phyloP scores from a whole-genome alignment of 2,329 filamentous ascomycete genomes.

The Colletotrichum sansevieriae region DNA sequence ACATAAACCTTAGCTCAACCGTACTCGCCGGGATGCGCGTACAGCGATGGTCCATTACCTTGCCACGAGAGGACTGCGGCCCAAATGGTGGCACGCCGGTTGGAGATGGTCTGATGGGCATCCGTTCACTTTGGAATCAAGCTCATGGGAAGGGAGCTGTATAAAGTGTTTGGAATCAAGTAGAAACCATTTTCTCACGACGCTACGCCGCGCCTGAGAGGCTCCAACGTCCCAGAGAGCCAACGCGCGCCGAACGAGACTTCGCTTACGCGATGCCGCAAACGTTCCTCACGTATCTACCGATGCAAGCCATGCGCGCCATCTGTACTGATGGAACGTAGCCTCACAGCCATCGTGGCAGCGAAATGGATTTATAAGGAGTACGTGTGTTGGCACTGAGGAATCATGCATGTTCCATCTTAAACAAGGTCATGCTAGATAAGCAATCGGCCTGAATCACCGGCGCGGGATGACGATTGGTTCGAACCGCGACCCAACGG shows the following conservation, averaged over 20 bases:
- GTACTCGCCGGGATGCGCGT: neutral
- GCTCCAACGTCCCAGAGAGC: neutral
- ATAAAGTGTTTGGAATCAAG: neutral
- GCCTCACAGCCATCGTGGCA: neutral
- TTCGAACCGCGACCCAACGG: neutral
- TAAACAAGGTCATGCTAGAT: neutral
- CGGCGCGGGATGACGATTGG: conserved; percentile 14
- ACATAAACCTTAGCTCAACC: neutral
- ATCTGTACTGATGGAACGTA: neutral
- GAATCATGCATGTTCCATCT: conserved; percentile 7
- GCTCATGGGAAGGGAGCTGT: neutral
- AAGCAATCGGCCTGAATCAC: neutral
- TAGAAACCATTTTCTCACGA: no score
- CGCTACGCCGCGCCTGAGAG: no score
- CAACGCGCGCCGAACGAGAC: neutral
- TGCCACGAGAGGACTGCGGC: no score
- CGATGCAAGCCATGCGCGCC: neutral
- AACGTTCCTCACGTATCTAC: neutral
- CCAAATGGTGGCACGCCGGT: no score
- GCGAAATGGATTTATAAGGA: conserved; percentile 18
- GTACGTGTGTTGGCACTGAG: neutral
- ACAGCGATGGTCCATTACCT: no score
- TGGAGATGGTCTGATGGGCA: neutral
- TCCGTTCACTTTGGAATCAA: neutral
- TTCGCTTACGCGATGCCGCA: neutral